phyloP scores from a whole-genome alignment of 768 basidiomycete species.

The Udeniomyces megalosporus region DNA sequence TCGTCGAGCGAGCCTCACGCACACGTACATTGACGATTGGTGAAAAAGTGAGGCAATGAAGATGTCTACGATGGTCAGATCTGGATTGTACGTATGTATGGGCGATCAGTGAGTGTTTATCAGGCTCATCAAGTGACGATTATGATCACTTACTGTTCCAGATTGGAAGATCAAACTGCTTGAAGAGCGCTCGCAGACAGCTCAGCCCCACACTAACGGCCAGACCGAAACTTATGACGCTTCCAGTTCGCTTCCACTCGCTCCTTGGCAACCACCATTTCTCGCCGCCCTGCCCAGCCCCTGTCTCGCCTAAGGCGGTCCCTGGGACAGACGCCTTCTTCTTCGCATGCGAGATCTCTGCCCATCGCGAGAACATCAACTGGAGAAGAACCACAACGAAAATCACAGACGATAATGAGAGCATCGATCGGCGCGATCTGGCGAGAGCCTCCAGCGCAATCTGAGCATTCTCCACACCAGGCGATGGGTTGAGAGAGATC shows the following conservation, averaged over 20 bases:
- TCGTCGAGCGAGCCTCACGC: slow-evolving; percentile 76
- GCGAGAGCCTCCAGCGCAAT: slow-evolving; percentile 30
- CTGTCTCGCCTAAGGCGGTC: no score
- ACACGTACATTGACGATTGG: slow-evolving; percentile 78
- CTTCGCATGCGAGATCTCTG: slow-evolving; percentile 36
- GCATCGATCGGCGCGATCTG: slow-evolving; percentile 54
- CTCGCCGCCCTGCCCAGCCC: not conserved
- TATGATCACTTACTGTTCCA: slow-evolving; percentile 28
- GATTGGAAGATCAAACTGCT: slow-evolving; percentile 22
- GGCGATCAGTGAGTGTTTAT: not conserved
- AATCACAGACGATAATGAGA: slow-evolving; percentile 65
- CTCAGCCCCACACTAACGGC: slow-evolving; percentile 25
- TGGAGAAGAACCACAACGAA: slow-evolving; percentile 65
- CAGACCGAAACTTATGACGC: slow-evolving; percentile 25
- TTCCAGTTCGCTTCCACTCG: slow-evolving; percentile 12
- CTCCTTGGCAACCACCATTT: slow-evolving; percentile 11
- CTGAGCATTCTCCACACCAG: slow-evolving; percentile 19
- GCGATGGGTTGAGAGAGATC: no score
- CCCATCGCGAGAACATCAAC: slow-evolving; percentile 58
- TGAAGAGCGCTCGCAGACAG: slow-evolving; percentile 24
- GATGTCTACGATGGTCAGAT: slow-evolving; percentile 62
- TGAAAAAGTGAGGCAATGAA: slow-evolving; percentile 59
- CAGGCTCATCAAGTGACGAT: no score
- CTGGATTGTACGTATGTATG: slow-evolving; percentile 32
- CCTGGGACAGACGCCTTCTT: slow-evolving; percentile 12